phyloP scores from a whole-genome alignment of 495 filamentous ascomycete species.

The Hypoxylon trugodes region DNA sequence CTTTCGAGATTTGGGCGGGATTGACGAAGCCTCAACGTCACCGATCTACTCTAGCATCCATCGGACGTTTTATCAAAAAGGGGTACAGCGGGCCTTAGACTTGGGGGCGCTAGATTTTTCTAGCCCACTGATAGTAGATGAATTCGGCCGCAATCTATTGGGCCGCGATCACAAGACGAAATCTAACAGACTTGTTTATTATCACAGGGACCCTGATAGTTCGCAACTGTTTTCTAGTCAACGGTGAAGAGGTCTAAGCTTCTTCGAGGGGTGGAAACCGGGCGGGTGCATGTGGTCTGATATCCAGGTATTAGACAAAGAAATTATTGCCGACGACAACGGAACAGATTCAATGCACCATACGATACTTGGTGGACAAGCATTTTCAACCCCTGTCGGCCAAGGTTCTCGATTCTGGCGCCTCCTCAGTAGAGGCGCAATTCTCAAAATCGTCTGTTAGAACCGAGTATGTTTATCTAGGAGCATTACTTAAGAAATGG shows the following conservation, averaged over 20 bases:
- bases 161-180: slow-evolving; percentile 21
- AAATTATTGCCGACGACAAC: slow-evolving; percentile 4
- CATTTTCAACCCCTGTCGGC: slow-evolving; percentile 4
- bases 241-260: slow-evolving; percentile 6
- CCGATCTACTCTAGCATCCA: background rate
- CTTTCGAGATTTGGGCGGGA: slow-evolving; percentile 10
- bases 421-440: slow-evolving; percentile 10
- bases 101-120: slow-evolving; percentile 16
- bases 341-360: slow-evolving; percentile 18
- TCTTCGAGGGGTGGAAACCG: slow-evolving; percentile 21
- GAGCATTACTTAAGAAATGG: slow-evolving; percentile 11
- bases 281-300: too few species aligned
- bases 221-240: slow-evolving; percentile 8
- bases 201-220: slow-evolving; percentile 17
- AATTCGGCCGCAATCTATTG: background rate
- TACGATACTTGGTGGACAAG: slow-evolving; percentile 17
- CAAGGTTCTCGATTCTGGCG: slow-evolving; percentile 10
- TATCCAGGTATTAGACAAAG: slow-evolving; percentile 15
- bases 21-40: slow-evolving; percentile 26
- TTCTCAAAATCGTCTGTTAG: slow-evolving; percentile 3
- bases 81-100: slow-evolving; percentile 1
- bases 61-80: slow-evolving; percentile 15
- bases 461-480: background rate
- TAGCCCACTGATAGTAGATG: slow-evolving; percentile 9
- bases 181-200: slow-evolving; percentile 27